Base-by-base conservation (phyloP, 352 stramenopile species). In the Globisporangium orthogonon region DNA sequence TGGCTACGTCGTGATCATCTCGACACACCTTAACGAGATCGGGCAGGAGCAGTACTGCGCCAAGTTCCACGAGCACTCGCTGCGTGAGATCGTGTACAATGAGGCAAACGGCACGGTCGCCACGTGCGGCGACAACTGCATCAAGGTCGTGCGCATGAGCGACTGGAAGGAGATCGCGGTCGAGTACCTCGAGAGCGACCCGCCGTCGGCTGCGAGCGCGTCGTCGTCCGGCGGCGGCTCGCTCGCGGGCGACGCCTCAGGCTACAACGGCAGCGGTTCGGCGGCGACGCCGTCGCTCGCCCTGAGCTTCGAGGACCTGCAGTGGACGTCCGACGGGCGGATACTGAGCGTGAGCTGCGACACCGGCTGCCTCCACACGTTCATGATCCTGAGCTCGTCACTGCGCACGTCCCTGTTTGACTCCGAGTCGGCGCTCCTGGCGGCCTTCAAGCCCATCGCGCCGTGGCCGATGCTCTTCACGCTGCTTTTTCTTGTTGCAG, bases 101-200 rank as follows among this genome's bases (percentile, higher is more conserved):
- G 77, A 89, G 54, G 67, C 86, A n/a, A 91, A 91, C 63, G 84
- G 76, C 23, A 88, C 89, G 23, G 86, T 92, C 13, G 91, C 87
- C 29, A 95, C 83, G 2, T 94, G 81, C 41, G 91, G 89, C 56
- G 78, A 95, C 60, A 85, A 87, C 52, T 91, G 84, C 63, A 86
- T 97, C 58, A 95, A 96, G 61, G 80, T 98, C 41, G 76, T 98
- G 49, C 89, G 96, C 63, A 93, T 96, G 77, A 90, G 73, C 54
- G 78, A 91, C 58, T 96, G 87, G 80, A 95, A 96, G 56, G 82
- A 89, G 64, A 89, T 91, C 46, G 79, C 78, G 1, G 76, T 88
- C 59, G 78, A 91, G 61, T 86, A 89, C 50, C 58, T 91, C 30
- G 74, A 91, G 65, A 79, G 63, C 13, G 77, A 89, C 17, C 56